A percentile compares a stretch with the other conserved stretches of the same genome.
Conservation (phyloP, 2,329 filamentous ascomycete species). For the Epichloe coenophiala region DNA sequence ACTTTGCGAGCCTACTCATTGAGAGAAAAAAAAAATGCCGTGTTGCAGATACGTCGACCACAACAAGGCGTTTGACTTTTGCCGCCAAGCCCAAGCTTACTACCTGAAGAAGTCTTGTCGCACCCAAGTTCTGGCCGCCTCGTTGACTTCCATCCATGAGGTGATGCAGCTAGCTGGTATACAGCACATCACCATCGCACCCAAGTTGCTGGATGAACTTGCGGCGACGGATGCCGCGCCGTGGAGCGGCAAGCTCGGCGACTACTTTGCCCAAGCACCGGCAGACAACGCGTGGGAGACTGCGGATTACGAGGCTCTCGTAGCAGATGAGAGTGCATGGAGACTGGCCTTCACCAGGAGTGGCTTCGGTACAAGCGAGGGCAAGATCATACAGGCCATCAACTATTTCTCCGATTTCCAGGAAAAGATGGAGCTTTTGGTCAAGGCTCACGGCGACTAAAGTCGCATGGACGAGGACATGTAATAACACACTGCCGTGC, state of each 20-base stretch:
- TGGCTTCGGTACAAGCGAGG: conserved; percentile 31
- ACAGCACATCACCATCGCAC: conserved; percentile 45
- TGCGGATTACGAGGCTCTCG: conserved; percentile 10
- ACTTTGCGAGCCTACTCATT: no score
- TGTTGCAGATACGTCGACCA: conserved; percentile 30
- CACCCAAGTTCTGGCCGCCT: conserved; percentile 42
- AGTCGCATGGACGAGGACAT: not conserved
- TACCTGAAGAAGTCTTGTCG: conserved; percentile 26
- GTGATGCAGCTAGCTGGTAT: conserved; percentile 44
- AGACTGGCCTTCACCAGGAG: conserved; percentile 36
- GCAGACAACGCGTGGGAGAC: conserved; percentile 15
- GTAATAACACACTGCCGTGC: no score
- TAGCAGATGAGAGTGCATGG: conserved; percentile 32
- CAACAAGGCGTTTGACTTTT: conserved; percentile 36
- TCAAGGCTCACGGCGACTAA: not conserved
- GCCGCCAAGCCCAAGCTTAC: conserved; percentile 37
- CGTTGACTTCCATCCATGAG: conserved; percentile 42
- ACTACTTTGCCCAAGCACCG: conserved; percentile 14
- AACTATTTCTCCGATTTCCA: conserved; percentile 45
- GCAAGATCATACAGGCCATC: conserved; percentile 39
- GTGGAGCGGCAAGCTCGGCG: not conserved
- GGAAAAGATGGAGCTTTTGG: conserved; percentile 29
- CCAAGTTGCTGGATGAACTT: conserved; percentile 35
- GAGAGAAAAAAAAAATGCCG: no score
- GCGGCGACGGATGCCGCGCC: conserved; percentile 20